Base-by-base conservation (phyloP, 2,329 filamentous ascomycete genomes). In the Ceratocystis variospora region DNA sequence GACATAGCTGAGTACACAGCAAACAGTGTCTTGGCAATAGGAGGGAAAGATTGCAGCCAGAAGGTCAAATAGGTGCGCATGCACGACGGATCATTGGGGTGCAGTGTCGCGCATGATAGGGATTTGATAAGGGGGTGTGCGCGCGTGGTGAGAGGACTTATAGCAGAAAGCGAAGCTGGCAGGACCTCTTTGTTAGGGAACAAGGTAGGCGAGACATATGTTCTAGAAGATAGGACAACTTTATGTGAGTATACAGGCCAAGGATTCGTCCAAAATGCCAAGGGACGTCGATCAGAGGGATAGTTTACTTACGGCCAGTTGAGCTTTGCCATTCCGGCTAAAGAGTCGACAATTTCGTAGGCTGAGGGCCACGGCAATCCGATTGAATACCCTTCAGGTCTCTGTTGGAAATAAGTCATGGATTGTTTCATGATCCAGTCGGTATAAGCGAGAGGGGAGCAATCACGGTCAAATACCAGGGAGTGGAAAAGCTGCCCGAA, bases 11-110 rank as follows among this genome's bases (percentile, higher is more conserved):
- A 83, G 75, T 90, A 91, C 71, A 94, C 75, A 53, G 90, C 74
- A 2, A 91, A 82, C 76, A 94, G 87, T 77, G 94, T 83, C 68
- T 89, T 88, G 5, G 87, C 85, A 33, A 96, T 78, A 0, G 83
- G 80, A 0, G 92, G 91, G 75, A 96, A 94, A 1, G 90, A 87
- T 66, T 84, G 83, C 67, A 96, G 84, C 83, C 89, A 93, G 76
- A 94, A 95, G 68, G 89, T 89, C 59, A 96, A 78, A 74, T 92
- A 95, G 2, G 90, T 95, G 37, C 89, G 88, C 46, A 87, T 82
- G 75, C 93, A 99, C 19, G 89, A 96, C 0, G 93, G 92, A 71
- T 96, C 89, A 19, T 83, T 80, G 0, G 93, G 92, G 73, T 99
- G 93, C 1, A 97, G 83, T 1, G 93, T 82, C 0, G 93, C 93